Percentiles rank a stretch among this genome's conserved stretches.
Evolutionary conservation across 371 early-diverging fungal genomes (phyloP).

Genomic region (Mortierella sp.): DNA sequence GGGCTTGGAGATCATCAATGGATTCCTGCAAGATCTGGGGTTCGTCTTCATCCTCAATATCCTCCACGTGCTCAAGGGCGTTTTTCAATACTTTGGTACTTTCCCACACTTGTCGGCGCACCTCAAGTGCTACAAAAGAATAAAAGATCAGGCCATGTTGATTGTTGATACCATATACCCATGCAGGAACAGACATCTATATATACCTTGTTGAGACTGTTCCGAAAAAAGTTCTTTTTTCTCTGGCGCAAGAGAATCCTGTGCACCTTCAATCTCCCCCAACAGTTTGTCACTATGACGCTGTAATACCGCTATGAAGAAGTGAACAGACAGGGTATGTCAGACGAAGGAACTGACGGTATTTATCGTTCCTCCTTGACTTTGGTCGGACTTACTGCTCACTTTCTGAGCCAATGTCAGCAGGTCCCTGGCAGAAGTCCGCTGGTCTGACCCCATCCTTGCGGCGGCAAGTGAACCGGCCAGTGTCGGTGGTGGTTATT

Average conservation of each 20-base stretch:
- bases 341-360: too few relatives aligned
- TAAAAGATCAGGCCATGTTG: slow-evolving; percentile 8
- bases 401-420: slow-evolving; percentile 49
- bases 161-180: background rate
- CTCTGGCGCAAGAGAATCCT: slow-evolving; percentile 6
- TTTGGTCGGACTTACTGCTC: slow-evolving; percentile 40
- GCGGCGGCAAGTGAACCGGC: background rate
- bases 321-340: background rate
- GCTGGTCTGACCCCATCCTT: slow-evolving; percentile 44
- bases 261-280: slow-evolving; percentile 19
- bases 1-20: slow-evolving; percentile 35
- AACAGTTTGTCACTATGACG: slow-evolving; percentile 25
- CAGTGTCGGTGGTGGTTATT: background rate
- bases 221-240: slow-evolving; percentile 10
- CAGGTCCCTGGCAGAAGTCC: slow-evolving; percentile 50
- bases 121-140: slow-evolving; percentile 19
- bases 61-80: slow-evolving; percentile 40
- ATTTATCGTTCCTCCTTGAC: too few relatives aligned
- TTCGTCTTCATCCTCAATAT: slow-evolving; percentile 47
- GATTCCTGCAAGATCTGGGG: slow-evolving; percentile 29
- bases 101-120: slow-evolving; percentile 31
- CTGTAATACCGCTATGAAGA: slow-evolving; percentile 21
- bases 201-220: slow-evolving; percentile 29
- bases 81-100: slow-evolving; percentile 18
- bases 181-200: too few relatives aligned